Evolutionary conservation across 2,329 filamentous ascomycete genomes (phyloP).

Genomic region (Aspergillus costaricaensis): DNA sequence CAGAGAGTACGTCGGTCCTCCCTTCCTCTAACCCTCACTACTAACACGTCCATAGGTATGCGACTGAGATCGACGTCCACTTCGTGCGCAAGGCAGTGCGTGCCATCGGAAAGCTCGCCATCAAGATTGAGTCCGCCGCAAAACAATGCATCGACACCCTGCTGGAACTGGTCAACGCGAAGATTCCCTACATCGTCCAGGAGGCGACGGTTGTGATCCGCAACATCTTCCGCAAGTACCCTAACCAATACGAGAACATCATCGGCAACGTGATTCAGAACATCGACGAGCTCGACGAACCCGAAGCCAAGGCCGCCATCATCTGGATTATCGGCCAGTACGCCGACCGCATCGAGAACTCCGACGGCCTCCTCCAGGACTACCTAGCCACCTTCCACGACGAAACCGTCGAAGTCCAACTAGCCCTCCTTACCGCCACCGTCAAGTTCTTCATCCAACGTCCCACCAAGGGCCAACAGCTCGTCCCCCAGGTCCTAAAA

Average conservation of each 20-base stretch:
- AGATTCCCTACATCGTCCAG: slow-evolving; percentile 97
- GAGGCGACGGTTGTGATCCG: slow-evolving; percentile 98
- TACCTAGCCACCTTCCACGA: slow-evolving; percentile 93
- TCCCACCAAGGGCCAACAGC: slow-evolving; percentile 87
- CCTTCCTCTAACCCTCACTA: slow-evolving; percentile 4
- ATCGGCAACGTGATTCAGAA: slow-evolving; percentile 95
- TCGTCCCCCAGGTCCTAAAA: slow-evolving; percentile 93
- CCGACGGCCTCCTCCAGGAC: slow-evolving; percentile 88
- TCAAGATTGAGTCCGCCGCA: slow-evolving; percentile 96
- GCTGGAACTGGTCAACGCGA: slow-evolving; percentile 92
- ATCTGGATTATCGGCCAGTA: slow-evolving; percentile 99
- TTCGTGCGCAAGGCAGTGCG: slow-evolving; percentile 97
- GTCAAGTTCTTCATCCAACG: slow-evolving; percentile 98
- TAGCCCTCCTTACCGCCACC: slow-evolving; percentile 90
- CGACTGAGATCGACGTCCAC: slow-evolving; percentile 97
- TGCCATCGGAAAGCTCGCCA: slow-evolving; percentile 95
- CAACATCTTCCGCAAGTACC: slow-evolving; percentile 99
- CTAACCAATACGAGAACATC: slow-evolving; percentile 97
- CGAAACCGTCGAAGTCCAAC: slow-evolving; percentile 91
- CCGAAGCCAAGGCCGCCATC: slow-evolving; percentile 97
- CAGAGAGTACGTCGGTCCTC: slow-evolving; percentile 64
- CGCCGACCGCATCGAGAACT: slow-evolving; percentile 95
- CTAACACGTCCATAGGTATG: slow-evolving; percentile 57
- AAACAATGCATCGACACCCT: slow-evolving; percentile 88
- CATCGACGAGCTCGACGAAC: slow-evolving; percentile 92